These are phyloP conservation scores for Ligustrum vulgare DNA, from an alignment of 257 asterid genomes.

Conservation along the genomic window DNA sequence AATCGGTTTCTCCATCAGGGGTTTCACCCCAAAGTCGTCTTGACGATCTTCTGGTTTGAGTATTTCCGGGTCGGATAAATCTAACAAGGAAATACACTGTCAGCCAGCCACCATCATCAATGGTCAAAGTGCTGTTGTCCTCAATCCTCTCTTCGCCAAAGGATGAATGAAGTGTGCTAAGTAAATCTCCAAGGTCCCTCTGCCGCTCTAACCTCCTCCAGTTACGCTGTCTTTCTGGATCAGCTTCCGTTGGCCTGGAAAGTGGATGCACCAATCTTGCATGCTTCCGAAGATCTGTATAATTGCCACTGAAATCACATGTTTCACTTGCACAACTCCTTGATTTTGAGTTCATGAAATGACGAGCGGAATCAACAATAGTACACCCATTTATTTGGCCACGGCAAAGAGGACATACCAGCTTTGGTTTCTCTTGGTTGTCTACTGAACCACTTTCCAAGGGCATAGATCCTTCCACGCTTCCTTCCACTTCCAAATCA, in stretches of 20 bases:
- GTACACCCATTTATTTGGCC: conserved; percentile 69
- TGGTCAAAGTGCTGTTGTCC: conserved; percentile 49
- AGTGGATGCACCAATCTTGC: conserved; percentile 77
- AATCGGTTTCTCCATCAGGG: conserved; percentile 46
- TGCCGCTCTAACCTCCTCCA: conserved; percentile 86
- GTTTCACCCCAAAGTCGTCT: conserved; percentile 77
- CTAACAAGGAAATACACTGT: conserved; percentile 71
- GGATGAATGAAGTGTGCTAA: conserved; percentile 73
- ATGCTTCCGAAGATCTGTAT: conserved; percentile 76
- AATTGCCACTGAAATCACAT: conserved; percentile 69
- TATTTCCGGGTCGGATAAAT: conserved; percentile 52
- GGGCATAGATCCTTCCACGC: conserved; percentile 34
- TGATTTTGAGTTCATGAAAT: conserved; percentile 65
- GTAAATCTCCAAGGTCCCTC: conserved; percentile 74
- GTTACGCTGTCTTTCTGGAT: conserved; percentile 77
- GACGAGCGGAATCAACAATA: conserved; percentile 71
- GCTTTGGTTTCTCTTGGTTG: conserved; percentile 39
- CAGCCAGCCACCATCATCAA: conserved; percentile 68
- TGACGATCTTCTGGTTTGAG: conserved; percentile 44
- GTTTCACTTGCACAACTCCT: conserved; percentile 86
- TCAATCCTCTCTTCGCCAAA: conserved; percentile 62
- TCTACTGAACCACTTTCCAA: conserved; percentile 33
- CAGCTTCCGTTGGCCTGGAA: conserved; percentile 74
- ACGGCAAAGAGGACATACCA: conserved; percentile 80
- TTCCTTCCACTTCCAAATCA: conserved; percentile 32